Evolutionary conservation across 805 yeast genomes (phyloP), one percentile per base, ranked within the genome.

Genomic region (Yamadazyma tumulicola): DNA sequence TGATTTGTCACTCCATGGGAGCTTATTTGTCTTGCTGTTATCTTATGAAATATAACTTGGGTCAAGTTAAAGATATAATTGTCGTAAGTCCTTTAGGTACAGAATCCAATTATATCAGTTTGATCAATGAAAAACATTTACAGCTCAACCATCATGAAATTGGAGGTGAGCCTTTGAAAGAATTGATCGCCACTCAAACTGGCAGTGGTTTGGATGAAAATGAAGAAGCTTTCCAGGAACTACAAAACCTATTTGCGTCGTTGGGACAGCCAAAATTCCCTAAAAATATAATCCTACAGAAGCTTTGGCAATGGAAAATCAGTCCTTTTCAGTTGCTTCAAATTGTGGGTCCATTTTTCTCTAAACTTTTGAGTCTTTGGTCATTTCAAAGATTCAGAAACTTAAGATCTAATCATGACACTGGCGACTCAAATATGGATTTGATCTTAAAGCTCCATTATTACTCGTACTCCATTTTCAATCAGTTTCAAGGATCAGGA

Each of bases 31-130:
- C 61, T 10, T 50, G 67, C 36, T 64, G 70, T 39, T 66, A 65
- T 41, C 45, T 66, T 15, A 48, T 65, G 62, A 66, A 66, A 43
- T 63, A 62, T 39, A 59, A 61, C 32, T 48, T 50, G 8, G 40
- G 41, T 13, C 43, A 34, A 41, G 55, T 50, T 3, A 35, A 64
- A 51, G 19, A 50, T 37, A 26, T 52, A 42, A 23, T 55, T 47
- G 27, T 55, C 12, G 67, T 65, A 4, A 64, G 70, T 43, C 71
- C 72, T 4, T 59, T 66, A 69, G 72, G 72, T 4, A 64, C 72
- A 1, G 72, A 66, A 37, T 53, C 69, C 10, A 63, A 59, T 34
- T 46, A 46, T 19, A 38, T 43, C 12, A 64, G 70, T 38, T 56
- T 65, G 41, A 46, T 66, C 18, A 62, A 52, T 35, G 42, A 54